phyloP scores from a whole-genome alignment of 148 eudicot genomes.

The Chenopodium album region DNA sequence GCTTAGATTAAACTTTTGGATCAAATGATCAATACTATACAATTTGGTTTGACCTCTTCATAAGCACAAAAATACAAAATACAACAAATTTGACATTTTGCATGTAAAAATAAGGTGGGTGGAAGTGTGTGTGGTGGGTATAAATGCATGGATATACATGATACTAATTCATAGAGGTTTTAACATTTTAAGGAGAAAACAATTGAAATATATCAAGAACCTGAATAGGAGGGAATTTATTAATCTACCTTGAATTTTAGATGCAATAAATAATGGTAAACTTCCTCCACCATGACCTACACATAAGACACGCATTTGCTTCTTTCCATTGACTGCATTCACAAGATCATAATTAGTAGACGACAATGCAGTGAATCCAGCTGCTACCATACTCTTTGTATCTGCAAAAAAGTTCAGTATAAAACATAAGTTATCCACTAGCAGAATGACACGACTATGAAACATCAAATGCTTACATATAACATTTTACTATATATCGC shows the following conservation, averaged over 20 bases:
- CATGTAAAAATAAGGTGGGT: not conserved
- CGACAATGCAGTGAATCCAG: slow-evolving; percentile 67
- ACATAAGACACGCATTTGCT: slow-evolving; percentile 66
- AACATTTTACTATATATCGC: not conserved
- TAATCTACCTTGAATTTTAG: slow-evolving; percentile 65
- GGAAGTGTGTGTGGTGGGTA: not conserved
- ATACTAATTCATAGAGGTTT: not conserved
- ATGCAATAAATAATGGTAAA: slow-evolving; percentile 79
- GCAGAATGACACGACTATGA: not conserved
- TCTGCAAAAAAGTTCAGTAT: slow-evolving; percentile 44
- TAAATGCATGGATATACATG: not conserved
- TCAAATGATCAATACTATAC: not conserved
- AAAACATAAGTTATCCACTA: slow-evolving; percentile 2
- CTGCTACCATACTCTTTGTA: slow-evolving; percentile 82
- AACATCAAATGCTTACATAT: not conserved
- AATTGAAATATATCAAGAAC: not conserved
- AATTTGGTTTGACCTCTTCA: not conserved
- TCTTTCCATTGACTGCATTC: slow-evolving; percentile 50
- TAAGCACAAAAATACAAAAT: not conserved
- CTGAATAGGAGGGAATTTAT: not conserved
- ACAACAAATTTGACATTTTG: not conserved
- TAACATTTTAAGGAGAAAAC: not conserved
- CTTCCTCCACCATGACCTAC: slow-evolving; percentile 98
- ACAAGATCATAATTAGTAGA: slow-evolving; percentile 62
- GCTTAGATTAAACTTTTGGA: not conserved